Conservation (phyloP, 1,284 basidiomycete genomes). For the Volvariella volvacea region DNA sequence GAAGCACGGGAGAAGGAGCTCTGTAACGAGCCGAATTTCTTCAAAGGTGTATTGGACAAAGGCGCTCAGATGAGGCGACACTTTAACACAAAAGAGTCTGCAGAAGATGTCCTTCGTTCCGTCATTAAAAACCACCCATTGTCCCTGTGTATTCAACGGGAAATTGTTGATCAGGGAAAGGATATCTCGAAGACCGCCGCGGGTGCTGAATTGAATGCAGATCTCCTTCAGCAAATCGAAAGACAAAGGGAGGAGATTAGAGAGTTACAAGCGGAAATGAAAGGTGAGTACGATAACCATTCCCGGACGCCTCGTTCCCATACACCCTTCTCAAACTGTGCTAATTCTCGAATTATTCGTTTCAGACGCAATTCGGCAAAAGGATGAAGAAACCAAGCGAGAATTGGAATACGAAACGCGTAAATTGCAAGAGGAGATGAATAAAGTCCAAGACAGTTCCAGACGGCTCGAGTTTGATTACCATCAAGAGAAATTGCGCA, state of each 20-base stretch:
- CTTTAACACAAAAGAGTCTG: conserved; percentile 20
- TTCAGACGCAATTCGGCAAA: conserved; percentile 23
- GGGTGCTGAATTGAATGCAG: conserved; percentile 30
- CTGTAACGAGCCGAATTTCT: conserved; percentile 25
- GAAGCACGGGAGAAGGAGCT: conserved; percentile 29
- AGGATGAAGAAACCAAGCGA: conserved; percentile 29
- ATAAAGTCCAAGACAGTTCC: conserved; percentile 17
- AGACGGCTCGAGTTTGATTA: conserved; percentile 25
- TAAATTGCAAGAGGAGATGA: conserved; percentile 23
- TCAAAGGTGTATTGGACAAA: conserved; percentile 30
- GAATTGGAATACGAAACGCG: conserved; percentile 31
- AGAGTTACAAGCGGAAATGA: conserved; percentile 29
- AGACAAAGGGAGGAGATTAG: conserved; percentile 28
- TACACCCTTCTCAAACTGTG: neutral
- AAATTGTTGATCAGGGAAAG: conserved; percentile 33
- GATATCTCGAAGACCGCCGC: conserved; percentile 31
- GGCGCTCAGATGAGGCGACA: conserved; percentile 30
- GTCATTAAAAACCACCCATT: conserved; percentile 24
- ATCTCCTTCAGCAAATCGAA: conserved; percentile 26
- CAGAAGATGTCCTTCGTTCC: conserved; percentile 21
- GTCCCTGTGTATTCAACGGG: conserved; percentile 32
- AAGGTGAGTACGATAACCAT: conserved; percentile 10
- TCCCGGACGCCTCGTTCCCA: neutral
- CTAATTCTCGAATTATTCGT: neutral
- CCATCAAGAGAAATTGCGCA: conserved; percentile 22